Conservation (phyloP, 129 eudicot genomes). For the Helichrysum umbraculigerum region DNA sequence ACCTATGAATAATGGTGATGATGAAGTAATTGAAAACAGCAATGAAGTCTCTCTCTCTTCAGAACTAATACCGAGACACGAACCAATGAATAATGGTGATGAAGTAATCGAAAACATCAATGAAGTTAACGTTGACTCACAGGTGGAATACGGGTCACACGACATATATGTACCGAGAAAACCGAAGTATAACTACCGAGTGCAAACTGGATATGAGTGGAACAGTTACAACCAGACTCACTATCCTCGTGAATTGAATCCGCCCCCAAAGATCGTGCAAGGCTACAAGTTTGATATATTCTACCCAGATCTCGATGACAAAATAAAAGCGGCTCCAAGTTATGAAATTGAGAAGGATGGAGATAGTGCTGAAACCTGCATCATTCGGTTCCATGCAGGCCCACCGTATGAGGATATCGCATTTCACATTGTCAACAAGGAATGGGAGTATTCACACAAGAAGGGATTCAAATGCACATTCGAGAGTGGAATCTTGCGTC, state of each 20-base stretch:
- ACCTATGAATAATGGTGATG: no score
- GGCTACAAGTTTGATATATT: constrained; percentile 92
- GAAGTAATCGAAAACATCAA: no score
- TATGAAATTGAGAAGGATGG: constrained; percentile 93
- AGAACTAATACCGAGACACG: no score
- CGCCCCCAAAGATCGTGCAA: constrained; percentile 94
- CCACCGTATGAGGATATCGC: constrained; percentile 98
- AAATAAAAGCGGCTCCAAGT: constrained; percentile 64
- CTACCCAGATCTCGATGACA: constrained; percentile 94
- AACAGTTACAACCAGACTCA: constrained; percentile 68
- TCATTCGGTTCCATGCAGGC: constrained; percentile 94
- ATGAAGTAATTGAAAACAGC: no score
- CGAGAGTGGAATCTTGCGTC: constrained; percentile 86
- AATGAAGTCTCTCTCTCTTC: no score
- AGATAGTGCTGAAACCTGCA: constrained; percentile 94
- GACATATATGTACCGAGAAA: constrained; percentile 95
- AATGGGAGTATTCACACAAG: constrained; percentile 94
- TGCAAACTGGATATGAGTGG: constrained; percentile 99
- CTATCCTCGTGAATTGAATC: constrained; percentile 83
- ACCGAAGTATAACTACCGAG: constrained; percentile 91
- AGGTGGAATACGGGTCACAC: constrained; percentile 94
- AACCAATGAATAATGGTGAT: no score
- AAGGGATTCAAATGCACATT: constrained; percentile 93
- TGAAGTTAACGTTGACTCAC: no score
- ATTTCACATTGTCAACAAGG: constrained; percentile 84